Percentiles rank a stretch among this genome's conserved stretches.
Evolutionary conservation across 139 green algal species (phyloP).

Genomic region (Asterochloris sp.): DNA sequence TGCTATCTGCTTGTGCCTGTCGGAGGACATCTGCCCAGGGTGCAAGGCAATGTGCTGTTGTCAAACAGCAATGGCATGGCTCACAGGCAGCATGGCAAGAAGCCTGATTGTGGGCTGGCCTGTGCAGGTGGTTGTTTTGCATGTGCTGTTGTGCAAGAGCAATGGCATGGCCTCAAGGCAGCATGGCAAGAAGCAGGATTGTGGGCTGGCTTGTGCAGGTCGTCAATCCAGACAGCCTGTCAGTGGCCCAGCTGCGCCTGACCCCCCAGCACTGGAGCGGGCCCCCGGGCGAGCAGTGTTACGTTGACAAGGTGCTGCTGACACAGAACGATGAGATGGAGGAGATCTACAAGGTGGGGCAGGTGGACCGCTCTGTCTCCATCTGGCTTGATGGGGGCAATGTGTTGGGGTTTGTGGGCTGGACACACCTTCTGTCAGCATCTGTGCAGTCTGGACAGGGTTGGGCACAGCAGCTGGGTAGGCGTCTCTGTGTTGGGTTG

Average conservation of each 20-base stretch:
- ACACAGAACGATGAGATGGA: conserved; percentile 92
- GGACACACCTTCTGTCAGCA: too few species aligned
- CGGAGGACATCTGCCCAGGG: neutral
- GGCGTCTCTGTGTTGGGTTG: too few species aligned
- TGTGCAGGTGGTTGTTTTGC: too few species aligned
- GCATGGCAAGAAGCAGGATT: too few species aligned
- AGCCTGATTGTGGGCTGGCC: too few species aligned
- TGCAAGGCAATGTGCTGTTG: neutral
- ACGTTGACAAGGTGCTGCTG: conserved; percentile 95
- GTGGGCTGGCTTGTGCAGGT: neutral
- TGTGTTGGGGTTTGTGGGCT: too few species aligned
- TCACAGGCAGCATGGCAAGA: too few species aligned
- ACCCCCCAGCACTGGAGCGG: conserved; percentile 67
- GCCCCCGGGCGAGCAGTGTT: conserved; percentile 61
- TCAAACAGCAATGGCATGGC: neutral
- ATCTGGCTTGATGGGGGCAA: too few species aligned
- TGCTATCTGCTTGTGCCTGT: too few species aligned
- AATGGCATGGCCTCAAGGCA: neutral
- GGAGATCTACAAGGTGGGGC: conserved; percentile 76
- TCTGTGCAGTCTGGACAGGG: too few species aligned
- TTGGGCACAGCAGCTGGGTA: too few species aligned
- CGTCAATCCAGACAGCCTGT: conserved; percentile 49
- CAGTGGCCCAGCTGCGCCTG: conserved; percentile 52
- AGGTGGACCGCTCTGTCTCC: conserved; percentile 36
- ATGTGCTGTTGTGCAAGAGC: too few species aligned